phyloP scores from a whole-genome alignment of 352 stramenopile species.

The Aphanomyces cochlioides region DNA sequence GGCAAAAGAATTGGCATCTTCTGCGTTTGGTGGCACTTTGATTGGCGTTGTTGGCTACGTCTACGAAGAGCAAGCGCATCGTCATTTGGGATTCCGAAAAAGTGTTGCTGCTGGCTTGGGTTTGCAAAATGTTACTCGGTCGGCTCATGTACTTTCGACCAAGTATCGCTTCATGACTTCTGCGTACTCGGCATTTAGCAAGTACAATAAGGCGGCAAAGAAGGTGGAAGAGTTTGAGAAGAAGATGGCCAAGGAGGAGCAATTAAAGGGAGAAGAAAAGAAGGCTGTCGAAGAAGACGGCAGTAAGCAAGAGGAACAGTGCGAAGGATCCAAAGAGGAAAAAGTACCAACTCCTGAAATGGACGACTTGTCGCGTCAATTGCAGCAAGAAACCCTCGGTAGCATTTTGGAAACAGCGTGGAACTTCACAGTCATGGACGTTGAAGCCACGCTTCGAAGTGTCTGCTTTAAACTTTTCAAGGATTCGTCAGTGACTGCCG shows the following conservation, averaged over 20 bases:
- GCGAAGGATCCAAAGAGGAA: conserved; percentile 32
- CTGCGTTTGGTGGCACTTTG: conserved; percentile 35
- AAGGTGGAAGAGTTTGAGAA: conserved; percentile 34
- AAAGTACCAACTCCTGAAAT: conserved; percentile 37
- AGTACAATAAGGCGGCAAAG: conserved; percentile 28
- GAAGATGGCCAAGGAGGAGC: conserved; percentile 1
- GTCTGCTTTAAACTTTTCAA: conserved; percentile 56
- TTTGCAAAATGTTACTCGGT: conserved; percentile 27
- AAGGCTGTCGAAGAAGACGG: conserved; percentile 35
- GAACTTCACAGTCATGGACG: conserved; percentile 57
- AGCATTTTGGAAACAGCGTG: conserved; percentile 53
- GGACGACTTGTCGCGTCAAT: conserved; percentile 37
- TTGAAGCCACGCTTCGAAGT: conserved; percentile 52
- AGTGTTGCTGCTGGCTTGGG: conserved; percentile 28
- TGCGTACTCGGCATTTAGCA: conserved; percentile 26
- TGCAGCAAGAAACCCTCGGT: conserved; percentile 42
- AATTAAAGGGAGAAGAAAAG: neutral
- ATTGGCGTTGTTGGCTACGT: conserved; percentile 36
- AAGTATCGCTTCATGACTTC: conserved; percentile 31
- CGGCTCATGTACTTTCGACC: conserved; percentile 32
- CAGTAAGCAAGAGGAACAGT: conserved; percentile 42
- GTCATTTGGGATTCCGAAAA: conserved; percentile 34
- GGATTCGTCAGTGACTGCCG: conserved; percentile 50
- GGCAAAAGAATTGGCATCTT: conserved; percentile 33
- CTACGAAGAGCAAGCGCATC: conserved; percentile 36